These are phyloP conservation scores for Sporothrix pseudoabietina DNA, from an alignment of 2,329 filamentous ascomycete species.

Conservation along the genomic window DNA sequence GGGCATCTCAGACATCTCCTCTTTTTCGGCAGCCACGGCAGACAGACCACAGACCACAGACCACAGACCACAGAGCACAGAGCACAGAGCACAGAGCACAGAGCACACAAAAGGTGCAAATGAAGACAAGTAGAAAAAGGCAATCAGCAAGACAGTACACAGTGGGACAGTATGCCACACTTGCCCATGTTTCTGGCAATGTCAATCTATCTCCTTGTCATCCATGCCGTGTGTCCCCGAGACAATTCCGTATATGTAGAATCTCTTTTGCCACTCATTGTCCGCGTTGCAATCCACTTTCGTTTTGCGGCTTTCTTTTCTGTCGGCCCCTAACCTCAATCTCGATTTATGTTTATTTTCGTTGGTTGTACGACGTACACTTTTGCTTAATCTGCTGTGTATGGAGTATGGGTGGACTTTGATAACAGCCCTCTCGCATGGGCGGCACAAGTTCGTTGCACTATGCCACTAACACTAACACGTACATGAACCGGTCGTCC, in stretches of 20 bases:
- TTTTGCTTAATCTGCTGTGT: not conserved
- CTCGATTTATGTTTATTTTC: slow-evolving; percentile 30
- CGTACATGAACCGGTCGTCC: not conserved
- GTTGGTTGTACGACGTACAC: not conserved
- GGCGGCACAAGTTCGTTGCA: not conserved
- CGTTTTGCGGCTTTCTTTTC: not conserved
- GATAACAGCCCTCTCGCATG: not conserved
- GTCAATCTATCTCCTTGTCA: not conserved
- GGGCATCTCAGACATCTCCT: not conserved
- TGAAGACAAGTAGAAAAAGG: not conserved
- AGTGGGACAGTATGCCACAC: not conserved
- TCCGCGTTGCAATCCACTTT: not conserved
- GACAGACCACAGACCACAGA: not conserved
- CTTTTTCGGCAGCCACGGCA: slow-evolving; percentile 2
- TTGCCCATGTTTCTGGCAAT: not conserved
- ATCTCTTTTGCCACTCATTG: not conserved
- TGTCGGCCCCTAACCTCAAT: no score
- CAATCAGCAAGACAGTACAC: not conserved
- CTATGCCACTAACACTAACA: not conserved
- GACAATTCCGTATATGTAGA: no score
- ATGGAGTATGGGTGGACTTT: not conserved
- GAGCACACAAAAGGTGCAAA: not conserved
- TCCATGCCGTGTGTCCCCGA: no score
- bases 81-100: not conserved
- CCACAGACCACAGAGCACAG: not conserved